Evolutionary conservation across 140 eudicot species (phyloP).

Genomic region (Bidens hawaiensis): DNA sequence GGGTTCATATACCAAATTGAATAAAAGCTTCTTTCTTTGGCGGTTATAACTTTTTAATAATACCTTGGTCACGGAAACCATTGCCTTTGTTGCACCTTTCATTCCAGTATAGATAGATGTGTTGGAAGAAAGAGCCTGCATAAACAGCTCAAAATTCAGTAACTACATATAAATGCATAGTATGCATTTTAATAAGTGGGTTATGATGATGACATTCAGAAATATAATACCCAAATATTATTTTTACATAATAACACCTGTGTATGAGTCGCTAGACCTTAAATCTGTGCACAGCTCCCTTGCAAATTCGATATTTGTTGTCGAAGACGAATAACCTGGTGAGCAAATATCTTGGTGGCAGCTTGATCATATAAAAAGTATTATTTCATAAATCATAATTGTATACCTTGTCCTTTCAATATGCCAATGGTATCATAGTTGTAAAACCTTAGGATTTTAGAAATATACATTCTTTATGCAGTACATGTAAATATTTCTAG

Average conservation of each 20-base stretch:
- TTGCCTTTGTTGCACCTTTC: conserved; percentile 99
- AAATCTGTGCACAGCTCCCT: conserved; percentile 90
- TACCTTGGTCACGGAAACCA: conserved; percentile 96
- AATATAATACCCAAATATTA: not conserved
- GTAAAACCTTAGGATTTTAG: too few relatives aligned
- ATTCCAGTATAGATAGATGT: conserved; percentile 89
- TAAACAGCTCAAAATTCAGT: not conserved
- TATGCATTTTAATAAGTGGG: too few relatives aligned
- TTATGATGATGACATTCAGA: not conserved
- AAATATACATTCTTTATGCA: too few relatives aligned
- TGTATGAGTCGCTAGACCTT: conserved; percentile 93
- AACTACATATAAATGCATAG: conserved; percentile 3
- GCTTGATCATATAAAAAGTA: conserved; percentile 49
- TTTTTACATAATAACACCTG: conserved; percentile 69
- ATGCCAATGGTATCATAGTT: not conserved
- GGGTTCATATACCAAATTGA: conserved; percentile 1
- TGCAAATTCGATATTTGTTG: conserved; percentile 92
- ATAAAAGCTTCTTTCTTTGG: not conserved
- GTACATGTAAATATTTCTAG: too few relatives aligned
- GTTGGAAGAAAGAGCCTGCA: conserved; percentile 81
- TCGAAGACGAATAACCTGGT: conserved; percentile 82
- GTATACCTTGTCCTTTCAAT: not conserved
- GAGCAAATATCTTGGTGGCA: conserved; percentile 91
- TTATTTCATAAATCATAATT: too few relatives aligned
- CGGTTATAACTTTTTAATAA: not conserved